Evolutionary conservation across 2,329 filamentous ascomycete genomes (phyloP), one percentile per base, ranked within the genome.

Genomic region (Tolypocladium amazonense): DNA sequence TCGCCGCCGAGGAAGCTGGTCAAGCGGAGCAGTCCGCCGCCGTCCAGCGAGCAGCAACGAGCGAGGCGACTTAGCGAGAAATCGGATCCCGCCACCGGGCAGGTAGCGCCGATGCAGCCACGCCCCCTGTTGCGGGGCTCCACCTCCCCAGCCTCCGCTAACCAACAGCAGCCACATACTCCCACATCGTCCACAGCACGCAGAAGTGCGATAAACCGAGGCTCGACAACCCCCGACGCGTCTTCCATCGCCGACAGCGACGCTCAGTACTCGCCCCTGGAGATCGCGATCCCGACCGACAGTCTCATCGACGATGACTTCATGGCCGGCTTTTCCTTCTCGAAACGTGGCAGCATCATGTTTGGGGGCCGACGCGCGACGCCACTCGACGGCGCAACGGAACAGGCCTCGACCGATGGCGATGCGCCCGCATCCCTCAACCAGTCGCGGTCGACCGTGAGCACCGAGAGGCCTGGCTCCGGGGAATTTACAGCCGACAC

Each of bases 321-420:
- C 68, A 71, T 87, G 67, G 77, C 74, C 64, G 75, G 77, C 59
- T 71, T 87, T 64, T 78, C 78, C 64, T 87, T 87, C 68, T 86
- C 84, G 60, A 84, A 85, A 63, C 78, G 84, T 65, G 84, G 84
- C 64, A 87, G 84, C 71, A 75, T 87, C 66, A 83, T 87, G 78
- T 78, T 86, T 68, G 78, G 80, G 62, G 79, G 77, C 58, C 79
- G 79, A 68, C 75, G 67, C 61, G 64, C 63, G 45, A 56, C 60
- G 58, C 58, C 59, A 58, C 35, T 68, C 60, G 66, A 66, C 62
- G 63, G 62, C 64, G 62, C 30, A 11, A n/a, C 12, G 14, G 58
- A 59, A 27, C 53, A 54, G 20, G 2, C 50, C 20, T 54, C 50
- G 50, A 12, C 20, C 50, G 50, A 37, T n/a, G 4, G 50, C 50